Conservation (phyloP, 768 basidiomycete species). For the Lentinula lateritia region DNA sequence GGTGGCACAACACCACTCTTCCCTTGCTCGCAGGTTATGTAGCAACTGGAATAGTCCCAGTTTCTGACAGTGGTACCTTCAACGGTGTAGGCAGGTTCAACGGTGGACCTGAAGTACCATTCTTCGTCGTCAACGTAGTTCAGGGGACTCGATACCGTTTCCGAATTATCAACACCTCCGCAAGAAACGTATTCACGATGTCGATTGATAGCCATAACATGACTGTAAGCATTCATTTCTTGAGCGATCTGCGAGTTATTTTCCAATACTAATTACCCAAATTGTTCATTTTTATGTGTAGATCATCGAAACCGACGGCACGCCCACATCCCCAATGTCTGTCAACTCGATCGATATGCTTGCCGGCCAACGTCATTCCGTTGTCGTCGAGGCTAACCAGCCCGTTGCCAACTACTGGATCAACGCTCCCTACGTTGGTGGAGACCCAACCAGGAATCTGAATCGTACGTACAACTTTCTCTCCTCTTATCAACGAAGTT, state of each 20-base stretch:
- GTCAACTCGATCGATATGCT: neutral
- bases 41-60: constrained; percentile 22
- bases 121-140: constrained; percentile 35
- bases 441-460: constrained; percentile 22
- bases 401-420: constrained; percentile 44
- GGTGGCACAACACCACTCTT: constrained; percentile 27
- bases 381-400: constrained; percentile 32
- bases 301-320: constrained; percentile 38
- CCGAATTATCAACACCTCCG: constrained; percentile 42
- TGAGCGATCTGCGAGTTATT: neutral
- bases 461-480: constrained; percentile 20
- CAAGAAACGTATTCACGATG: constrained; percentile 29
- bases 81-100: constrained; percentile 31
- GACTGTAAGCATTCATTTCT: constrained; percentile 18
- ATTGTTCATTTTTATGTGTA: neutral
- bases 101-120: constrained; percentile 26
- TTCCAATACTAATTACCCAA: constrained; percentile 7
- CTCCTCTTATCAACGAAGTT: neutral
- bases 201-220: constrained; percentile 32
- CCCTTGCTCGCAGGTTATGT: constrained; percentile 18
- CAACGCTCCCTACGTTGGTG: constrained; percentile 28
- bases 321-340: constrained; percentile 14
- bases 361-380: constrained; percentile 15
- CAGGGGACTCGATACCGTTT: constrained; percentile 34
- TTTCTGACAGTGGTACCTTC: constrained; percentile 31